A percentile compares a stretch with the other conserved stretches of the same genome.
phyloP scores from a whole-genome alignment of 257 asterid species.

The Capsicum rhomboideum region DNA sequence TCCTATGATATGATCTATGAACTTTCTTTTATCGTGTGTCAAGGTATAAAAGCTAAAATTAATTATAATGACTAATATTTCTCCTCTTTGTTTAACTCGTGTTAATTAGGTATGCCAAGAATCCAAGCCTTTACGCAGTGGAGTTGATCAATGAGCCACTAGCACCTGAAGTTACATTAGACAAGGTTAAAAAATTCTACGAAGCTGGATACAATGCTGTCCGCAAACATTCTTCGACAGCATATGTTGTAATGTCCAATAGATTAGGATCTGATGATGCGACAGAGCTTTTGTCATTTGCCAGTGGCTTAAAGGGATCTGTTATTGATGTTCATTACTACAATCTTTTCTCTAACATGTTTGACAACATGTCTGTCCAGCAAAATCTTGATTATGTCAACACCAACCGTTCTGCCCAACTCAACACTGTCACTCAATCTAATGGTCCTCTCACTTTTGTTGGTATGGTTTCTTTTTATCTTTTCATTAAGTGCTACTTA shows the following conservation, averaged over 20 bases:
- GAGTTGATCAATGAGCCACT: slow-evolving; percentile 65
- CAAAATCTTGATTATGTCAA: slow-evolving; percentile 42
- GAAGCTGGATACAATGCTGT: slow-evolving; percentile 43
- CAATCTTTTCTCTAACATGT: slow-evolving; percentile 30
- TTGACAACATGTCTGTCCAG: slow-evolving; percentile 23
- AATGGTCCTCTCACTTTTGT: slow-evolving; percentile 61
- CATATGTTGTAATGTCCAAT: slow-evolving; percentile 48
- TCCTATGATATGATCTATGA: neutral
- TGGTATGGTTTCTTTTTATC: slow-evolving; percentile 30
- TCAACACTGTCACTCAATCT: slow-evolving; percentile 26
- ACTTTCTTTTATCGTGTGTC: neutral
- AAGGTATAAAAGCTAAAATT: neutral
- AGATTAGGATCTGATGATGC: slow-evolving; percentile 31
- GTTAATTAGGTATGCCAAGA: slow-evolving; percentile 41
- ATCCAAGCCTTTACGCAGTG: slow-evolving; percentile 51
- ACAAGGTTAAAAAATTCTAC: slow-evolving; percentile 28
- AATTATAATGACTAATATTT: neutral
- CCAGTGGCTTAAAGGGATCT: slow-evolving; percentile 27
- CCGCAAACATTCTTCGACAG: slow-evolving; percentile 35
- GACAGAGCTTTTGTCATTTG: slow-evolving; percentile 38
- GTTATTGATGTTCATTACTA: slow-evolving; percentile 68
- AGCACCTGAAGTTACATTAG: slow-evolving; percentile 42
- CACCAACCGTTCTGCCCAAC: slow-evolving; percentile 24
- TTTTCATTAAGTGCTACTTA: neutral
- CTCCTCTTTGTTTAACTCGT: neutral